Evolutionary conservation across 1,139 yeast species (phyloP), one percentile per base, ranked within the genome.

Genomic region (Geotrichum carabidarum): DNA sequence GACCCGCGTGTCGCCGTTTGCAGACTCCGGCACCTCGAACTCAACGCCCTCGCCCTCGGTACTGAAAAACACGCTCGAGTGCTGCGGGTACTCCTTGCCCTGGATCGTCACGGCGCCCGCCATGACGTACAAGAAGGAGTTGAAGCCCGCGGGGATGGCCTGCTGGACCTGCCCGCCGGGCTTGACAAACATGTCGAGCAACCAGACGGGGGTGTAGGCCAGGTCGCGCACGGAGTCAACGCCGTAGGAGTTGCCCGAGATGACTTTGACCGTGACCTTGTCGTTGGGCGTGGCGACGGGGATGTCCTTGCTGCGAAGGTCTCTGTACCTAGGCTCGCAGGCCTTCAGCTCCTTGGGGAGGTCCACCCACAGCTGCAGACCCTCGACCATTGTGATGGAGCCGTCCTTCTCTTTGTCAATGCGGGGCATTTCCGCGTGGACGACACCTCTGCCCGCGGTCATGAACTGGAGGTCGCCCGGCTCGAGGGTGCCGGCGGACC

Each of bases 381-480:
- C 96, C 43, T 74, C 78, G 40, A 83, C 81, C 17, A 47, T 42
- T 15, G 47, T 22, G 14, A 51, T 27, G 15, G 54, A 60, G 4
- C 62, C 64, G 18, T 54, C 50, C 18, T 55, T 86, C 60, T 81
- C 82, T 8, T 76, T 75, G 61, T 76, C 77, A 43, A 77, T 75
- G 36, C 86, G 80, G n/a, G 96, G 96, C 82, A 87, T 86, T 65
- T 87, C 95, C 5, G 90, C 80, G 65, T 89, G 96, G 41, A 87
- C 89, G 46, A 89, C 81, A 54, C 96, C 97, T 62, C 78, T 80
- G 55, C 97, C 96, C 8, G 96, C 96, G 56, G 96, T 90, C 95
- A 90, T 90, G 68, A 90, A 89, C 72, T 90, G 97, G 62, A 90
- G 74, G 67, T 90, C 97, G 51, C 96, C 97, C 22, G 90, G 83